Evolutionary conservation across 306 rosid species (phyloP), one percentile per base, ranked within the genome.

Genomic region (Dicorynia guianensis): DNA sequence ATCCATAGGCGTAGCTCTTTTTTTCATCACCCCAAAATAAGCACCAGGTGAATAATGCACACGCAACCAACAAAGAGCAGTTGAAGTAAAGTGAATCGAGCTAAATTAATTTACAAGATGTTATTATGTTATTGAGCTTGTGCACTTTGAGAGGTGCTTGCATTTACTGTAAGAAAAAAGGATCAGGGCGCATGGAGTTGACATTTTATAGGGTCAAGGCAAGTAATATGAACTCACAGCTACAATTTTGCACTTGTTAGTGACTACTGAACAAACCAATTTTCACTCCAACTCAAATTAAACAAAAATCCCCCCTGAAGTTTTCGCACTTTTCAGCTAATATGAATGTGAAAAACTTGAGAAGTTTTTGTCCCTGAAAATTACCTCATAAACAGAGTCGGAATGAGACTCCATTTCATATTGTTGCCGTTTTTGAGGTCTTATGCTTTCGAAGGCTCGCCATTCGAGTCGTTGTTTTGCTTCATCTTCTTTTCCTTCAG

Each of bases 361-460:
- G 8, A 42, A 75, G 40, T 36, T 39, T 14, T 12, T 13, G 4
- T 33, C 15, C 9, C 14, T 11, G 18, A 42, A 17, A n/a, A 54
- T 18, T 39, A 84, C 83, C 85, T 66, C 79, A 19, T 68, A 88
- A 34, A 13, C 63, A 9, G 84, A 82, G 65, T 80, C 87, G 30
- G 88, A 67, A 47, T 72, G 87, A 11, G 85, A 82, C 5, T 40
- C 65, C 20, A 20, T 5, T 14, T 34, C 47, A 10, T 20, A 39
- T 30, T 17, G 64, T 30, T 43, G 65, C 38, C 4, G 59, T 52
- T 33, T 13, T 9, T 14, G 43, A 43, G 56, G 71, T n/a, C n/a
- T n/a, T n/a, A 18, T 65, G n/a, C 8, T 4, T 48, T 49, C 4
- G 77, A 19, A 75, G 78, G 57, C 52, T 75, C n/a, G 11, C 63